Base-by-base conservation (phyloP, 2,329 filamentous ascomycete genomes). In the Alternaria triticimaculans region DNA sequence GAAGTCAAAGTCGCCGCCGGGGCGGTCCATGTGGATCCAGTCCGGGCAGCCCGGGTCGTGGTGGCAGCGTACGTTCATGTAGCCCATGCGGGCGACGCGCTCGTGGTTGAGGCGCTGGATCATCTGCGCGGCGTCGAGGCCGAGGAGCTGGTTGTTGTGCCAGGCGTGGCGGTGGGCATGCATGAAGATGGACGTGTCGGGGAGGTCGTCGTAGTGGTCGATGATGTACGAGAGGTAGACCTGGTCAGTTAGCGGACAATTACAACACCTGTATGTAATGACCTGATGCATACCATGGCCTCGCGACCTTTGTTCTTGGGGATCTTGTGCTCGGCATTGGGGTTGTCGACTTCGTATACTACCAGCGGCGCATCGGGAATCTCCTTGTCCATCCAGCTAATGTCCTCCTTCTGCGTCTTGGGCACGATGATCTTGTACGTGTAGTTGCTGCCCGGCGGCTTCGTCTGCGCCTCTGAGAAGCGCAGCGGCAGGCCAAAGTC, bases 221-320 rank as follows among this genome's bases (percentile, higher is more conserved):
- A 90, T 87, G 64, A 90, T 85, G 76, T 87, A 89, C 46, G 86
- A 86, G 51, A 90, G 80, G 74, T 90, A 90, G 49, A 79, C 76
- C 77, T 80, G 60, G 44, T 37, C 7, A 7, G 33, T 69, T 55
- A 70, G 63, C 62, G 9, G 63, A 55, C 49, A 41, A 12, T n/a
- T 12, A 9, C 18, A n/a, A 6, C 4, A 14, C 18, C 48, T 14
- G 23, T 20, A 9, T n/a, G 23, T 3, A 21, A 23, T 15, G 30
- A 37, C 14, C 30, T 37, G 30, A 14, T 23, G 37, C 76, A 14
- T 72, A 79, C 76, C 76, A 89, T 89, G 23, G 86, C 86, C 76
- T 90, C 88, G 70, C 87, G 84, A 46, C 88, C 88, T 72, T 89
- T 88, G 66, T 89, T 88, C 70, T 83, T 83, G 6, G 86, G 85